Evolutionary conservation across 1,139 yeast species (phyloP).

Genomic region (Pichia sp.): DNA sequence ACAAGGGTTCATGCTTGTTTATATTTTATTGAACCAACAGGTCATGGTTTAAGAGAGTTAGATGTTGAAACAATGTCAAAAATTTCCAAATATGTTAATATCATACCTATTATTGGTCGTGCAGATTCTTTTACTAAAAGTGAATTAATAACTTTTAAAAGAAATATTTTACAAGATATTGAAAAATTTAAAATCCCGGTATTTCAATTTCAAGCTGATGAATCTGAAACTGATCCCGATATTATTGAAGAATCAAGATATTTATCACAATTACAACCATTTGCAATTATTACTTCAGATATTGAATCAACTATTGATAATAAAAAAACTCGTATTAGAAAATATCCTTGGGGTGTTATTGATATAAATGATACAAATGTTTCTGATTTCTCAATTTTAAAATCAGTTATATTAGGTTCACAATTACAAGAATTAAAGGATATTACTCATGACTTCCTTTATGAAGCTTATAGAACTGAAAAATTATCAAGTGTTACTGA

Average conservation of each 20-base stretch:
- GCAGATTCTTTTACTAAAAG: conserved; percentile 49
- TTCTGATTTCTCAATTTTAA: conserved; percentile 61
- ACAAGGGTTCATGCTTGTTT: conserved; percentile 58
- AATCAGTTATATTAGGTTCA: conserved; percentile 66
- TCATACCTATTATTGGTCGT: conserved; percentile 52
- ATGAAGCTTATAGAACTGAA: conserved; percentile 70
- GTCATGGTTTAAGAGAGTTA: conserved; percentile 44
- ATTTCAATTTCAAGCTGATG: conserved; percentile 42
- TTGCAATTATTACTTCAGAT: conserved; percentile 45
- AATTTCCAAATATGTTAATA: conserved; percentile 46
- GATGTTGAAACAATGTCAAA: conserved; percentile 47
- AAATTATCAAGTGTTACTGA: conserved; percentile 36
- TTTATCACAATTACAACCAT: conserved; percentile 39
- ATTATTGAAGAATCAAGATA: conserved; percentile 27
- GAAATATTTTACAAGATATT: conserved; percentile 40
- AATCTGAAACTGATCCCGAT: conserved; percentile 30
- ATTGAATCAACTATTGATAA: conserved; percentile 36
- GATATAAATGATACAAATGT: conserved; percentile 41
- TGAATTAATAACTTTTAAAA: conserved; percentile 42
- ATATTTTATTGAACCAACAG: conserved; percentile 54
- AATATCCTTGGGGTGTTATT: conserved; percentile 42
- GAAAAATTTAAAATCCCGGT: conserved; percentile 39
- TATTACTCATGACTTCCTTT: conserved; percentile 57
- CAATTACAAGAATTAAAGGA: conserved; percentile 74
- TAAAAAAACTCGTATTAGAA: conserved; percentile 32